Base-by-base conservation (phyloP, 257 asterid genomes). In the Pogostemon cablin region DNA sequence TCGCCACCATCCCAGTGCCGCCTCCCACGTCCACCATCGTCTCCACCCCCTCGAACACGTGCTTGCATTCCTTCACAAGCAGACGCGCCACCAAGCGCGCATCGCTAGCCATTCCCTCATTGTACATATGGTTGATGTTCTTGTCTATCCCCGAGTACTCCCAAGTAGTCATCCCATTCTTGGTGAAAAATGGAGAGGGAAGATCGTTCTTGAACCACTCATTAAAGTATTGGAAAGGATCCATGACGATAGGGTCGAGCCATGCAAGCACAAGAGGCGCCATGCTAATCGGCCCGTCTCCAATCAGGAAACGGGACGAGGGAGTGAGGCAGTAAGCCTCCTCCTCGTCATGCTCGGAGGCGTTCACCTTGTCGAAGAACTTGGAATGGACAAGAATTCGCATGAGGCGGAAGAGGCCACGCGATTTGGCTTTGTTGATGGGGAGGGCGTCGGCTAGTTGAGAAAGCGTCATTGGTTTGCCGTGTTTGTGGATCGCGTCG, bases 401-500 rank as follows among this genome's bases (percentile, higher is more conserved):
- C 61, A 55, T 55, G 2, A 55, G 61, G 5, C 39, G 40, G 3
- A 20, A 20, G 1, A 55, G 61, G 37, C 39, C 61, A 0, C 61
- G 38, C n/a, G 61, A 1, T 8, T 55, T 55, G 38, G 61, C 39
- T 3, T 25, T 25, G 61, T 55, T 55, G 40, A 55, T 55, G n/a
- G 40, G 4, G 2, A 55, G n/a, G 12, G 61, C 61, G n/a, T 25
- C 39, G 38, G 61, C 61, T 3, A 55, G 9, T 3, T 55, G 39
- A 0, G 61, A 25, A 2, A 55, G n/a, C 1, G 39, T 8, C 61
- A 55, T 55, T 3, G 61, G 15, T n/a, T 55, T 55, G n/a, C 61
- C 61, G 39, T 55, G 61, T 34, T 55, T 55, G 61, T 55, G 61
- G 40, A 55, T 55, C 1, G 58, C 58, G 2, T 52, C 58, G 58